Evolutionary conservation across 148 eudicot genomes (phyloP).

Genomic region (Spergularia bocconei): DNA sequence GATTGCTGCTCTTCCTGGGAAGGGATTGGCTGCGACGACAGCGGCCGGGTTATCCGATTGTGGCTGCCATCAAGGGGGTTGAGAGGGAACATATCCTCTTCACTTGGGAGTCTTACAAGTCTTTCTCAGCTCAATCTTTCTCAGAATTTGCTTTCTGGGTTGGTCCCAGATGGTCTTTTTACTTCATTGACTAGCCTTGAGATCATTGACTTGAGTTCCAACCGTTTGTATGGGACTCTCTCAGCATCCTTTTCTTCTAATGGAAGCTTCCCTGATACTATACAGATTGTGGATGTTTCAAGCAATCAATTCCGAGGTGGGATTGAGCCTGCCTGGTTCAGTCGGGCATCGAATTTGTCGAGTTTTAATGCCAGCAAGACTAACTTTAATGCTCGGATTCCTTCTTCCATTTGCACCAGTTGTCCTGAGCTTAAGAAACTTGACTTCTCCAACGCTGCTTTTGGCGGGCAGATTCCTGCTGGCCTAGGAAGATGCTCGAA

Average conservation of each 20-base stretch:
- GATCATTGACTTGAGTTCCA: constrained; percentile 66
- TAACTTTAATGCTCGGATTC: constrained; percentile 51
- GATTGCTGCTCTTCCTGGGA: constrained; percentile 80
- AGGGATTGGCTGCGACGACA: constrained; percentile 54
- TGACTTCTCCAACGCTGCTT: constrained; percentile 61
- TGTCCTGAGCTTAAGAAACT: constrained; percentile 43
- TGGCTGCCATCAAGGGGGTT: constrained; percentile 52
- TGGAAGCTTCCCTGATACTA: constrained; percentile 39
- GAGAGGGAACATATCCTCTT: constrained; percentile 39
- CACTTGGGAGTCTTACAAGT: constrained; percentile 43
- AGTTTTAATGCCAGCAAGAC: constrained; percentile 60
- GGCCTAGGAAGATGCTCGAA: constrained; percentile 51
- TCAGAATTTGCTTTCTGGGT: constrained; percentile 52
- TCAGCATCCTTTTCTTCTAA: constrained; percentile 26
- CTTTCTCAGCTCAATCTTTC: constrained; percentile 67
- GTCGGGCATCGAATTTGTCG: constrained; percentile 39
- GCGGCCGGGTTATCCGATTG: constrained; percentile 43
- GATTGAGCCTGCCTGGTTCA: constrained; percentile 41
- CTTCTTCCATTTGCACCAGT: constrained; percentile 43
- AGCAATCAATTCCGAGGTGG: constrained; percentile 55
- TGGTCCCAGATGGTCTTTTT: constrained; percentile 60
- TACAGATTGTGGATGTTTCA: constrained; percentile 46
- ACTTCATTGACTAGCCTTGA: constrained; percentile 41
- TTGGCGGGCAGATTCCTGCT: constrained; percentile 44
- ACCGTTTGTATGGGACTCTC: constrained; percentile 47